Evolutionary conservation across 441 rosid species (phyloP).

Genomic region (Jatropha podagrica): DNA sequence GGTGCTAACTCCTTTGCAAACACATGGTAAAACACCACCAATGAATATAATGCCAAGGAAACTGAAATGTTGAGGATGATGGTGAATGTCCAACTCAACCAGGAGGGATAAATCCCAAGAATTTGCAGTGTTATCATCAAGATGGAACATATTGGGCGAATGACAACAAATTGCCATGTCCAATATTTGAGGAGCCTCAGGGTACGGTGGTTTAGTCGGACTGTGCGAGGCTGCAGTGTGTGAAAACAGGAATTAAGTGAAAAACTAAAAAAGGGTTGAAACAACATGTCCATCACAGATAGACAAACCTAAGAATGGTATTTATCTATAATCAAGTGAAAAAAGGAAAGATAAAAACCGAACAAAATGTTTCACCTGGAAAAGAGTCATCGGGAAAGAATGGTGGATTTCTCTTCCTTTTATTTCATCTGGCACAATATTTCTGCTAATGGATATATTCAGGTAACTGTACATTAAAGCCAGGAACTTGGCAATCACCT

Average conservation of each 20-base stretch:
- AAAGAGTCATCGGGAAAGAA: conserved; percentile 92
- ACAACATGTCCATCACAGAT: conserved; percentile 1
- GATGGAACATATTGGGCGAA: conserved; percentile 83
- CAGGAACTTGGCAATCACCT: conserved; percentile 93
- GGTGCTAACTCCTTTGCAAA: conserved; percentile 93
- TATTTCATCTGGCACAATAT: conserved; percentile 78
- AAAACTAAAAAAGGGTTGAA: too few species aligned
- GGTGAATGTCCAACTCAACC: conserved; percentile 97
- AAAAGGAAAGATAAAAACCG: conserved; percentile 4
- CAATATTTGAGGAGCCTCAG: conserved; percentile 77
- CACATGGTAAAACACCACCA: conserved; percentile 88
- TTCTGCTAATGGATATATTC: conserved; percentile 81
- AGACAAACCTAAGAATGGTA: neutral
- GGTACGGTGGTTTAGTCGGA: conserved; percentile 62
- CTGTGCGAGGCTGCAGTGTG: conserved; percentile 68
- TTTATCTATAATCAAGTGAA: neutral
- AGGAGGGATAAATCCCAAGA: conserved; percentile 71
- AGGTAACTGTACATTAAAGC: conserved; percentile 82
- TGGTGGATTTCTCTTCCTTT: conserved; percentile 94
- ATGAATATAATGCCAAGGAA: conserved; percentile 83
- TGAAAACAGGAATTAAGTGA: neutral
- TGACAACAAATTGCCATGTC: conserved; percentile 95
- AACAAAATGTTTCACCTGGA: conserved; percentile 55
- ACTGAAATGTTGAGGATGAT: conserved; percentile 82
- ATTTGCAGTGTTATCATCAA: conserved; percentile 75